Conservation (phyloP, 177 flowering plant species). For the Vitis hybrid region DNA sequence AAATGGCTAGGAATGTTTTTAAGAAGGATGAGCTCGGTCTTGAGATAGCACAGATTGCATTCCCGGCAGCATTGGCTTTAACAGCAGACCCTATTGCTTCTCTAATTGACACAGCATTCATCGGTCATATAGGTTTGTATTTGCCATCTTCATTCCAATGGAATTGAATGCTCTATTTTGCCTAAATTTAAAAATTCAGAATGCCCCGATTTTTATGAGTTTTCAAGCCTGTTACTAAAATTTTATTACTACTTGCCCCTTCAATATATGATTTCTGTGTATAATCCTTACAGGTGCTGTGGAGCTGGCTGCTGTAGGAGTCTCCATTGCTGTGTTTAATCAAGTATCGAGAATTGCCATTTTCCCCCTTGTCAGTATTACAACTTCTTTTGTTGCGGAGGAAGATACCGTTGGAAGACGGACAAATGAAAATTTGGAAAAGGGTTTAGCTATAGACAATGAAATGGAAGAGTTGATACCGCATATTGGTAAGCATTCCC, state of each 20-base stretch:
- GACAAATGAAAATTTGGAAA: not conserved
- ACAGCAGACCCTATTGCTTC: conserved; percentile 57
- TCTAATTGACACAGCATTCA: conserved; percentile 48
- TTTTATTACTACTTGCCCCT: no score
- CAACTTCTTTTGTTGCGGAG: conserved; percentile 32
- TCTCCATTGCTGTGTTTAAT: conserved; percentile 27
- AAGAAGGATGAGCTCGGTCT: conserved; percentile 37
- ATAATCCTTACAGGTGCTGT: conserved; percentile 15
- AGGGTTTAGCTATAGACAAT: not conserved
- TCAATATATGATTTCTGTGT: no score
- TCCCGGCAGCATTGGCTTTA: conserved; percentile 53
- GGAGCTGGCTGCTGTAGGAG: conserved; percentile 30
- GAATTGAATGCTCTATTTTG: no score
- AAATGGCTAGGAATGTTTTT: conserved; percentile 37
- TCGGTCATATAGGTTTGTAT: conserved; percentile 44
- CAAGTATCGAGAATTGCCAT: conserved; percentile 27
- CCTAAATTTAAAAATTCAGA: no score
- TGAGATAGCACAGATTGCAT: conserved; percentile 44
- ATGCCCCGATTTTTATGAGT: no score
- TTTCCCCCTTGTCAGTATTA: conserved; percentile 27
- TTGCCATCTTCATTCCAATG: not conserved
- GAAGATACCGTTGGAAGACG: conserved; percentile 19
- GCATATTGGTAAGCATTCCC: conserved; percentile 19
- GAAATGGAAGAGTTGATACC: conserved; percentile 28
- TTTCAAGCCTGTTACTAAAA: no score